Conservation (phyloP, 208 protist species). For the Trypanosoma rangeli region DNA sequence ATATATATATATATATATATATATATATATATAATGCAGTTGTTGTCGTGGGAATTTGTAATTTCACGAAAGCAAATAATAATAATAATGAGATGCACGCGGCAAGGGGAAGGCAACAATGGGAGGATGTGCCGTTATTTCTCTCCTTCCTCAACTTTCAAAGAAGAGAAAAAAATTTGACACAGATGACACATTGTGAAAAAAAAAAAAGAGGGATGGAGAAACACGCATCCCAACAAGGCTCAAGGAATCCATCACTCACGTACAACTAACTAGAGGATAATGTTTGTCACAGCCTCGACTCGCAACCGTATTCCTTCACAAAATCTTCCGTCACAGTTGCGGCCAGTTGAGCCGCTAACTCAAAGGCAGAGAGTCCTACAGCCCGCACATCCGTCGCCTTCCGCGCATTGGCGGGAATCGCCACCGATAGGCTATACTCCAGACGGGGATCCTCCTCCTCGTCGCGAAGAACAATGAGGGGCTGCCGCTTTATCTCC, state of each 20-base stretch:
- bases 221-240: not conserved
- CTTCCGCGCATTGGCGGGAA: conserved; percentile 60
- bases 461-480: conserved; percentile 86
- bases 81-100: not conserved
- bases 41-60: not conserved
- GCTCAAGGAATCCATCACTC: not conserved
- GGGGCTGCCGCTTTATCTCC: conserved; percentile 79
- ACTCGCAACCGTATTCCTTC: conserved; percentile 59
- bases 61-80: not conserved
- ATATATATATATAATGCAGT: too few species aligned
- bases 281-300: conserved; percentile 19
- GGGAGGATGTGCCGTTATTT: not conserved
- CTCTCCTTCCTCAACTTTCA: not conserved
- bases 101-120: not conserved
- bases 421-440: conserved; percentile 60
- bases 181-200: not conserved
- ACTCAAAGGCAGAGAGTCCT: conserved; percentile 61
- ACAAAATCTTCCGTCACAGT: conserved; percentile 56
- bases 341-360: conserved; percentile 45
- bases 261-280: conserved; percentile 5
- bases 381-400: conserved; percentile 68
- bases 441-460: conserved; percentile 87
- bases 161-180: not conserved
- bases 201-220: not conserved
- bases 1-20: too few species aligned